phyloP scores from a whole-genome alignment of 2,329 filamentous ascomycete species.

The Apiospora pterosperma region DNA sequence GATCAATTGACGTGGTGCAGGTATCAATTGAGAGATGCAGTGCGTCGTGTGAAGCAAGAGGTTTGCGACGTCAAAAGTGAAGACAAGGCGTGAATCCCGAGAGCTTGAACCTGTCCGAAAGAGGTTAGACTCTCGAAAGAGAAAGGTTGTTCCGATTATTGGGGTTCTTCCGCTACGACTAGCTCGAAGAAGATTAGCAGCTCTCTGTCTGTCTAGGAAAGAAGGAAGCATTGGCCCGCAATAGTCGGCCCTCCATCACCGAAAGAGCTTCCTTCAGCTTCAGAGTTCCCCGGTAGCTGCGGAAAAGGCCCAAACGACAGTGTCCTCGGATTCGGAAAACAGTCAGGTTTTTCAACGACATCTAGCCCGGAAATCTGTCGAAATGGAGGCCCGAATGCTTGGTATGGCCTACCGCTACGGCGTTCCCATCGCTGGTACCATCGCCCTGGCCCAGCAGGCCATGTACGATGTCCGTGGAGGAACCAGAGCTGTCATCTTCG shows the following conservation, averaged over 20 bases:
- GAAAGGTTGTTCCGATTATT: slow-evolving; percentile 5
- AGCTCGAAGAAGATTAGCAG: neutral
- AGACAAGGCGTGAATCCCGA: neutral
- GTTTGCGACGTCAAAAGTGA: slow-evolving; percentile 28
- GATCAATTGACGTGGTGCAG: slow-evolving; percentile 22
- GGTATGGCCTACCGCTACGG: slow-evolving; percentile 64
- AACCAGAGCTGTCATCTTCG: slow-evolving; percentile 95
- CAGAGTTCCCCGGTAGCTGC: neutral
- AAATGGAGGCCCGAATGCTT: slow-evolving; percentile 51
- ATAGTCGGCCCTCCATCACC: neutral
- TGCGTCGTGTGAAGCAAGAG: slow-evolving; percentile 15
- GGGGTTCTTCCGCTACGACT: neutral
- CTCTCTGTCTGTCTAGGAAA: neutral
- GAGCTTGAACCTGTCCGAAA: slow-evolving; percentile 12
- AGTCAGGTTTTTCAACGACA: neutral
- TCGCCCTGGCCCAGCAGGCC: slow-evolving; percentile 68
- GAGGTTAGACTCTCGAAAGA: slow-evolving; percentile 11
- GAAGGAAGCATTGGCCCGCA: neutral
- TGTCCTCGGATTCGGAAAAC: neutral
- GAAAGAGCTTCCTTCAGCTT: neutral
- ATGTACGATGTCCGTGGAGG: slow-evolving; percentile 98
- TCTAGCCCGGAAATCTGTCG: neutral
- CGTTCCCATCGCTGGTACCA: slow-evolving; percentile 68
- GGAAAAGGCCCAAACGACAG: neutral
- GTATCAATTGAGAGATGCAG: slow-evolving; percentile 24